Base-by-base conservation (phyloP, 1,139 yeast species). In the Lodderomyces theae region DNA sequence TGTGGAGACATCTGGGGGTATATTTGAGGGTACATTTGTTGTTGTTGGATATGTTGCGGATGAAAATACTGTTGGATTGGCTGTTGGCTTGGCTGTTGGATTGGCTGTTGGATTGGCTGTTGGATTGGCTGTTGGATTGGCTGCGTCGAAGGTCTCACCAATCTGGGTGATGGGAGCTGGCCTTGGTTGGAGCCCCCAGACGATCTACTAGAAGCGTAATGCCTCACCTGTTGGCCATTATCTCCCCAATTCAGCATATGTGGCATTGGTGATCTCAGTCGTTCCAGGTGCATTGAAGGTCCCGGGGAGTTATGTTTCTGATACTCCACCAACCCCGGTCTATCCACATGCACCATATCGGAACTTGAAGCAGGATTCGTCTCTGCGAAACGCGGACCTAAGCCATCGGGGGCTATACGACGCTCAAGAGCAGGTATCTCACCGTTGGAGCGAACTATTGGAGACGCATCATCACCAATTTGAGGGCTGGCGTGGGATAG, bases 21-120 rank as follows among this genome's bases (percentile, higher is more conserved):
- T 30, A 34, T 23, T 8, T 30, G 24, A 15, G 7, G 15, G 12
- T 5, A 30, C 33, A 33, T 33, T 11, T 12, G 22, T 19, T 13
- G 24, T 23, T 22, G 35, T 38, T 28, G 41, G 37, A 34, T 22
- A 6, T 37, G 45, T 30, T 24, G 45, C 30, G 31, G 35, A 37
- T n/a, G 9, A 21, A 21, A 21, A 19, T 33, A 37, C 37, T 37
- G 39, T 29, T 30, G 37, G 12, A 21, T 10, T 16, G 29, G 39
- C 28, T 31, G 31, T 22, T 24, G 33, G 29, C 33, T 34, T 12
- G 28, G 40, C 23, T 34, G 30, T 13, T 10, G 28, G 6, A 21
- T 15, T 19, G 28, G 38, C 23, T 30, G 30, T 15, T 24, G 36
- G 31, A 38, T 34, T 12, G 19, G 40, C 13, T 34, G 30, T 26